These are phyloP conservation scores for Globisporangium yorkense DNA, from an alignment of 352 stramenopile genomes.

Conservation along the genomic window DNA sequence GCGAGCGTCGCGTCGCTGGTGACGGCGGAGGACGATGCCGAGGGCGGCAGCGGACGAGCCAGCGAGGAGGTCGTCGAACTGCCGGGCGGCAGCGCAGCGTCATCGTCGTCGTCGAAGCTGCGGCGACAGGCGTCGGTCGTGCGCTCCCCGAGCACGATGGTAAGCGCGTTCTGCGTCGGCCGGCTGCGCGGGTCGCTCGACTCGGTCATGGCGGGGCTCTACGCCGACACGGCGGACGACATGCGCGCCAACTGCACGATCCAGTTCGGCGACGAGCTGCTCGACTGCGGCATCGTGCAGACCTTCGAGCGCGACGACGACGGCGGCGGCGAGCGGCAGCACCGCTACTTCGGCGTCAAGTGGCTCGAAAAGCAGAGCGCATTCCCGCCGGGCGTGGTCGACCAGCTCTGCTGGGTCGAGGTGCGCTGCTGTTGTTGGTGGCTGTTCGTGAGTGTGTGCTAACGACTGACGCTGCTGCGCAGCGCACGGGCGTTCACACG, in stretches of 20 bases:
- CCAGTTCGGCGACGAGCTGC: slow-evolving; percentile 34
- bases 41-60: neutral
- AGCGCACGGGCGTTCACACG: slow-evolving; percentile 32
- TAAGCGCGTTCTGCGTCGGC: slow-evolving; percentile 51
- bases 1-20: slow-evolving; percentile 6
- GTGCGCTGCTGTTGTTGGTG: slow-evolving; percentile 3
- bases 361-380: slow-evolving; percentile 37
- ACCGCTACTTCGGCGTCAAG: slow-evolving; percentile 54
- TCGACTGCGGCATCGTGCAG: slow-evolving; percentile 44
- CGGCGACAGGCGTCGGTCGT: slow-evolving; percentile 11
- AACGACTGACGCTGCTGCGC: neutral
- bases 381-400: slow-evolving; percentile 20
- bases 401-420: slow-evolving; percentile 63
- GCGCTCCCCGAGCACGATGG: slow-evolving; percentile 24
- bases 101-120: neutral
- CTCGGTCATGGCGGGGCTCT: slow-evolving; percentile 43
- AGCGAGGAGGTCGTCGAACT: slow-evolving; percentile 12
- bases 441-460: neutral
- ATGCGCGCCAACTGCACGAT: slow-evolving; percentile 40
- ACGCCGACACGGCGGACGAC: slow-evolving; percentile 29
- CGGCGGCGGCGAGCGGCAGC: slow-evolving; percentile 6
- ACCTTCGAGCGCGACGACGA: slow-evolving; percentile 23
- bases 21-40: neutral
- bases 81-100: neutral
- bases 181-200: slow-evolving; percentile 38